These are phyloP conservation scores for Gamarada debralockiae DNA, from an alignment of 495 filamentous ascomycete species.

Conservation along the genomic window DNA sequence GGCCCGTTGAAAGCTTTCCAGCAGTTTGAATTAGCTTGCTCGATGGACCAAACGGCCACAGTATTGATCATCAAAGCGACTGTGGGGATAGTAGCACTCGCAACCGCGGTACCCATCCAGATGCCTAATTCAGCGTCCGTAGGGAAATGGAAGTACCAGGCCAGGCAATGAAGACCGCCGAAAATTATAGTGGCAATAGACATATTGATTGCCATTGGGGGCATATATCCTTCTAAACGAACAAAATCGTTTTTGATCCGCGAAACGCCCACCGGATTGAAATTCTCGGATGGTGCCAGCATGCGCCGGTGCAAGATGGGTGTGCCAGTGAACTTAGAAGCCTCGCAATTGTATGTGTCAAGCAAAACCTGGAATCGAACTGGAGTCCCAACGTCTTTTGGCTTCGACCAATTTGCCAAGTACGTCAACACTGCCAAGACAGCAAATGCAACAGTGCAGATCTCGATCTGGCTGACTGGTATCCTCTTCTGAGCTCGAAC, in stretches of 20 bases:
- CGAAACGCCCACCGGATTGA: no score
- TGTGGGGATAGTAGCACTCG: background rate
- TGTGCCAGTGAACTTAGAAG: background rate
- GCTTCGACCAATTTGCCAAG: background rate
- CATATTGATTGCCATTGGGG: background rate
- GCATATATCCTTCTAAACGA: background rate
- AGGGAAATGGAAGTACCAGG: background rate
- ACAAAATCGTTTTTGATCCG: no score
- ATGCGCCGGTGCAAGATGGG: background rate
- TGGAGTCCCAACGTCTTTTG: background rate
- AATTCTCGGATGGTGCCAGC: no score
- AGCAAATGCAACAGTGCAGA: background rate
- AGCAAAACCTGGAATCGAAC: background rate
- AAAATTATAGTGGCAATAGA: background rate
- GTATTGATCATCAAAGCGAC: background rate
- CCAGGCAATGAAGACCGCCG: background rate
- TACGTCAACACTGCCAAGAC: background rate
- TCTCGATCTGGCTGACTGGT: background rate
- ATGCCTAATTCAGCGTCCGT: background rate
- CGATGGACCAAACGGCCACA: no score
- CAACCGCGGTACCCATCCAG: background rate
- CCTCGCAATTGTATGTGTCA: background rate
- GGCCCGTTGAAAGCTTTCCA: no score
- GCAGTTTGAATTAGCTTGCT: no score
- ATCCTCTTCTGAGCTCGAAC: background rate